Evolutionary conservation across 345 rosid genomes (phyloP), one percentile per base, ranked within the genome.

Genomic region (Bruguiera gymnorhiza): DNA sequence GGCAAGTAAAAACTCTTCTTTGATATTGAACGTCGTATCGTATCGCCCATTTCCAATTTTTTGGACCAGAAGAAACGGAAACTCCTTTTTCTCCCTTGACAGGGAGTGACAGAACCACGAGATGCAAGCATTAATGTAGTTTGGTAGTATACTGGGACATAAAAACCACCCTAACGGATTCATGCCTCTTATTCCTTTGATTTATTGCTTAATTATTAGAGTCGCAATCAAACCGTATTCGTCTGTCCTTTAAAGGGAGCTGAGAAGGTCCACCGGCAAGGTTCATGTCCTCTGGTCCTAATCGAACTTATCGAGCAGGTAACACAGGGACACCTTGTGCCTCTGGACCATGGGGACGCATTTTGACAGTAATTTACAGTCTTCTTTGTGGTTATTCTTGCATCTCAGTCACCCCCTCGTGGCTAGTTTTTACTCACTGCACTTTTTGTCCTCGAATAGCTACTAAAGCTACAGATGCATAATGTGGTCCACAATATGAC

Each of bases 191-290:
- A 29, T 56, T 51, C 46, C 60, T 63, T 11, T 27, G 18, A 16
- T 62, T 52, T 63, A 21, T 70, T 39, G 55, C 52, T 36, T 60
- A 70, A 75, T 73, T 66, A 81, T 75, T 78, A 60, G 19, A 15
- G 85, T 83, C 82, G 43, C 60, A 18, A 79, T 83, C 85, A 68
- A 66, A 37, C 29, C 56, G 31, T 53, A 70, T 60, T 34, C 27
- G 68, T 75, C 70, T 53, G 58, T 66, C 56, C 61, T 43, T 13
- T 43, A 68, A 63, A 69, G 77, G 79, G 66, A 52, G 70, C 81
- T 56, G 48, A 64, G 63, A 63, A 23, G 81, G 88, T 77, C 86
- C 86, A 72, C 83, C 62, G 18, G 11, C 43, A 53, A 67, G 19
- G 67, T 55, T 64, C 59, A 13, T 48, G 70, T 62, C 37, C 67